A percentile compares a stretch with the other conserved stretches of the same genome.
Conservation (phyloP, 305 asterid genomes). For the Petunia hybrid region DNA sequence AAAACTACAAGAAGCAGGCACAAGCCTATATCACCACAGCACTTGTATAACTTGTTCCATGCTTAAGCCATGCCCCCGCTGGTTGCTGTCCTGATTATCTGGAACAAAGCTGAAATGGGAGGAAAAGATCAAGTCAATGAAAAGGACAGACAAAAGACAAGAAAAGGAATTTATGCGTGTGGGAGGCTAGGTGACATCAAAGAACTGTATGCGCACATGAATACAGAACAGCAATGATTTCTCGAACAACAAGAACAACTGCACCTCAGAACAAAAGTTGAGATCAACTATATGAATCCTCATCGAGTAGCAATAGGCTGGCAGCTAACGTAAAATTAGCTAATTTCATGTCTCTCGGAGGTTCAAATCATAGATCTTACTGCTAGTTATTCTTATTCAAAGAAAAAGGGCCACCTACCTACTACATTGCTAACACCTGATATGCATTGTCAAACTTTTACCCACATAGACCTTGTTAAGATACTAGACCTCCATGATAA, state of each 20-base stretch:
- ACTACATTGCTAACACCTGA: neutral
- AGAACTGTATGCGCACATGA: neutral
- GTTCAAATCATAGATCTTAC: too few relatives aligned
- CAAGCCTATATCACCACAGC: neutral
- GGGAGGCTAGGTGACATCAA: conserved; percentile 5
- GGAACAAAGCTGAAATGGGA: conserved; percentile 68
- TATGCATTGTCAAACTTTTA: neutral
- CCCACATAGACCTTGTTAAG: neutral
- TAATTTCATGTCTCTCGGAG: too few relatives aligned
- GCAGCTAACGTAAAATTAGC: too few relatives aligned
- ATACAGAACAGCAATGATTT: neutral
- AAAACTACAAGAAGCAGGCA: conserved; percentile 32
- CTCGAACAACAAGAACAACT: neutral
- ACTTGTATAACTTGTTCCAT: neutral
- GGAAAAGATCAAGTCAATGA: conserved; percentile 23
- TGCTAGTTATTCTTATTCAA: neutral
- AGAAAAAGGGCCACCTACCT: neutral
- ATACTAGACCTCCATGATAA: neutral
- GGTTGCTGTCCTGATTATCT: conserved; percentile 88
- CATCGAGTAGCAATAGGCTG: too few relatives aligned
- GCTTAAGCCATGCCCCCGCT: conserved; percentile 81
- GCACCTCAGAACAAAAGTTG: too few relatives aligned
- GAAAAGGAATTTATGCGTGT: neutral
- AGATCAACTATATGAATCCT: too few relatives aligned
- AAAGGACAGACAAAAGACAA: neutral